These are phyloP conservation scores for Cutaneotrichosporon sp. DNA, from an alignment of 1,284 basidiomycete genomes.

Conservation along the genomic window DNA sequence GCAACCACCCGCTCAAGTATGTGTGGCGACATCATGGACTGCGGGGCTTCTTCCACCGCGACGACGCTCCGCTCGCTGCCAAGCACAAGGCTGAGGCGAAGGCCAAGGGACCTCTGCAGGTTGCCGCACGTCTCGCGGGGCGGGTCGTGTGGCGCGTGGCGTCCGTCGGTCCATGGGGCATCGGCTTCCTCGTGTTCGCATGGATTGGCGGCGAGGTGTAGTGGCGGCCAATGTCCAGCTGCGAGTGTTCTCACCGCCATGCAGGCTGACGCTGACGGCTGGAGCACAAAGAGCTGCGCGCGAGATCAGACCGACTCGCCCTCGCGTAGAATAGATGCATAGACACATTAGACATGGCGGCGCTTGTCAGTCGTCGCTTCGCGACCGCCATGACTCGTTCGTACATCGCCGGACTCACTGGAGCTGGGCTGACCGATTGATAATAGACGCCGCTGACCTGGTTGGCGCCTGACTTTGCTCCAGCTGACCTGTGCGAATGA, in stretches of 20 bases:
- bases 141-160: slow-evolving; percentile 47
- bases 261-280: neutral
- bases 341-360: neutral
- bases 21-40: slow-evolving; percentile 31
- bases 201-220: slow-evolving; percentile 53
- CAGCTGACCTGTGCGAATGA: too few relatives aligned
- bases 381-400: too few relatives aligned
- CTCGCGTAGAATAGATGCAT: neutral
- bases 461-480: too few relatives aligned
- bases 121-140: slow-evolving; percentile 19
- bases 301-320: neutral
- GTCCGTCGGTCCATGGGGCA: slow-evolving; percentile 51
- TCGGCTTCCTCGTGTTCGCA: slow-evolving; percentile 52
- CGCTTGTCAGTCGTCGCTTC: neutral
- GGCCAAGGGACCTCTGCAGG: slow-evolving; percentile 3
- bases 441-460: too few relatives aligned
- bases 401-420: too few relatives aligned
- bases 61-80: slow-evolving; percentile 16
- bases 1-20: slow-evolving; percentile 11
- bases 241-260: neutral
- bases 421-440: too few relatives aligned
- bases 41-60: slow-evolving; percentile 35
- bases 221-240: neutral
- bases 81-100: slow-evolving; percentile 1
- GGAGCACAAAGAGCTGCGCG: too few relatives aligned